Evolutionary conservation across 768 basidiomycete species (phyloP).

Genomic region (Lactifluus subvellereus): DNA sequence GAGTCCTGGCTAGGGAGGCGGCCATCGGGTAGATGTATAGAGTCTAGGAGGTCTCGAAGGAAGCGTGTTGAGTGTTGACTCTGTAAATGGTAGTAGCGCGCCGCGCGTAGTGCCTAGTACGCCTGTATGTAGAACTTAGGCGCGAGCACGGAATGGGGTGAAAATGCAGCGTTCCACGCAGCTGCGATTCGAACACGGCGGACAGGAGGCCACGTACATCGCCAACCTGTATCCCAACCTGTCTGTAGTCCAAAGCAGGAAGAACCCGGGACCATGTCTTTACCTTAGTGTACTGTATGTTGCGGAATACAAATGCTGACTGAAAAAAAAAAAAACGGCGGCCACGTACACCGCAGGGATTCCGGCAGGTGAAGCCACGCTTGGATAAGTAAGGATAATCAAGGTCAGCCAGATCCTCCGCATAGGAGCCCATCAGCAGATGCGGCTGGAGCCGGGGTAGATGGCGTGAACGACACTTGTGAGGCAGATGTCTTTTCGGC

Average conservation of each 20-base stretch:
- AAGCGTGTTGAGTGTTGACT: conserved; percentile 78
- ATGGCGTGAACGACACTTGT: conserved; percentile 27
- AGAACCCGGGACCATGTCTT: too few species aligned
- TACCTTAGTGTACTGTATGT: too few species aligned
- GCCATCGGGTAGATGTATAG: conserved; percentile 40
- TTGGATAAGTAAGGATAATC: conserved; percentile 83
- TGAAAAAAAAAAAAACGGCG: too few species aligned
- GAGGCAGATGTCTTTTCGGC: conserved; percentile 25
- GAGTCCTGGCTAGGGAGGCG: conserved; percentile 26
- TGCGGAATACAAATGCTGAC: too few species aligned
- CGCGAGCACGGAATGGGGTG: conserved; percentile 50
- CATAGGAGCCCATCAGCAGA: conserved; percentile 29
- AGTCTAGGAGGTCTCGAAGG: conserved; percentile 63
- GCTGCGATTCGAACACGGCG: conserved; percentile 57
- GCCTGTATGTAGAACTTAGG: conserved; percentile 48
- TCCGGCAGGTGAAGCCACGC: conserved; percentile 74
- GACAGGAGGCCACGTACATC: conserved; percentile 62
- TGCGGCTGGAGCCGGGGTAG: conserved; percentile 27
- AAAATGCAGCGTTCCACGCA: conserved; percentile 57
- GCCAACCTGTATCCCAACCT: too few species aligned
- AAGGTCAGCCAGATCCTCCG: conserved; percentile 66
- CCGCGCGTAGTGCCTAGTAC: conserved; percentile 59
- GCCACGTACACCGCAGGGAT: conserved; percentile 46
- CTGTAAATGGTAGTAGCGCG: conserved; percentile 66
- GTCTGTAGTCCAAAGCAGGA: too few species aligned